Percentiles rank a stretch among this genome's conserved stretches.
These are phyloP conservation scores for Raphanus sativus DNA, from an alignment of 345 rosid species.

Conservation along the genomic window DNA sequence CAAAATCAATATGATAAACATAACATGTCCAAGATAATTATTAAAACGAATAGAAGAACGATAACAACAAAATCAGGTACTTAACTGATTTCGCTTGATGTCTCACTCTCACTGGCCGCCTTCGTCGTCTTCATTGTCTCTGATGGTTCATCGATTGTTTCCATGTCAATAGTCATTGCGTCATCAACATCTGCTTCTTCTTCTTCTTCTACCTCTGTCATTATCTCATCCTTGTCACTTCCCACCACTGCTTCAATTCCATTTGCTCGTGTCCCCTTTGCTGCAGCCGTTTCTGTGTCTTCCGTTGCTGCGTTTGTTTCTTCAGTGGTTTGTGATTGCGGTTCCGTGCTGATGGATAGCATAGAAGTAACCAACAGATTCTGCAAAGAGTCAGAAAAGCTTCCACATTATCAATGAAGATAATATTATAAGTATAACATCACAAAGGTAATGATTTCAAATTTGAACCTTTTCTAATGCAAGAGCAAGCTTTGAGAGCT, in stretches of 20 bases:
- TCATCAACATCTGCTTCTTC: constrained; percentile 59
- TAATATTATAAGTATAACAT: not conserved
- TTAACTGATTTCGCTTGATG: constrained; percentile 45
- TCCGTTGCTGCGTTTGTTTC: constrained; percentile 35
- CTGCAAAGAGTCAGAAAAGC: constrained; percentile 36
- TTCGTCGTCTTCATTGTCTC: constrained; percentile 33
- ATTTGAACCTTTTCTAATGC: constrained; percentile 83
- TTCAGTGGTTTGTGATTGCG: constrained; percentile 43
- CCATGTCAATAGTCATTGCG: constrained; percentile 67
- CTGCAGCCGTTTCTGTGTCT: constrained; percentile 36
- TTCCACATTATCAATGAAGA: not conserved
- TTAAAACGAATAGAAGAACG: not conserved
- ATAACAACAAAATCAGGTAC: not conserved
- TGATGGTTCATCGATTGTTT: constrained; percentile 58
- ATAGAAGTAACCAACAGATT: constrained; percentile 80
- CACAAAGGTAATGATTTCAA: not conserved
- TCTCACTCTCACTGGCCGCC: constrained; percentile 35
- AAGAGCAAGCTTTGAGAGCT: constrained; percentile 85
- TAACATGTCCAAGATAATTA: constrained; percentile 7
- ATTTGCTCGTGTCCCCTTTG: constrained; percentile 44
- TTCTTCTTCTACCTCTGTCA: constrained; percentile 72
- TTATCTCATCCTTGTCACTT: constrained; percentile 66
- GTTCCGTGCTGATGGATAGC: constrained; percentile 49
- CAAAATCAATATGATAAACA: not conserved
- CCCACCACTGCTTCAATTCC: constrained; percentile 56